Evolutionary conservation across 2,329 filamentous ascomycete genomes (phyloP), one percentile per base, ranked within the genome.

Genomic region (Mycocentrospora acerina): DNA sequence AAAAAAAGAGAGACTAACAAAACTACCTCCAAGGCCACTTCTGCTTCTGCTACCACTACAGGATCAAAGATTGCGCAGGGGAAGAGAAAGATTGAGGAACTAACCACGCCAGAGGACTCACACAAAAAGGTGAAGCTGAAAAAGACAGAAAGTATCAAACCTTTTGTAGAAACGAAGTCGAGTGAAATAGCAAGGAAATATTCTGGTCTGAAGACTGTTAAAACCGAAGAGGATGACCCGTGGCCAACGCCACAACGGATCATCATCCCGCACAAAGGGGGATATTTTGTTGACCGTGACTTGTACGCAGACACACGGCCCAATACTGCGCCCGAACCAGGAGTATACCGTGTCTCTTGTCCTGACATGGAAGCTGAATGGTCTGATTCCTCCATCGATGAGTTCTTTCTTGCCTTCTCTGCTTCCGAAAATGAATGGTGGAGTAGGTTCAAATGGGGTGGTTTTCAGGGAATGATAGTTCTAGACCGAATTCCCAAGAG

Each of bases 341-440:
- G 32, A 11, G 24, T 24, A 17, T 34, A 34, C 13, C 32, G 32
- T 8, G 12, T 34, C 3, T 34, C 32, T 7, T 34, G 24, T 15
- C 32, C 32, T n/a, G 32, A 34, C 8, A 25, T 17, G 3, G 32
- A 34, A n/a, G 3, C 2, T 1, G 13, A 34, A 13, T 34, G 32
- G 32, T 6, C 26, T 7, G 15, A 27, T 13, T 7, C 17, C 3
- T 28, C 32, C 11, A 35, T 28, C 15, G 14, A 28, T 13, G 24
- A 27, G 9, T 35, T 35, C 24, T 28, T 18, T 14, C 32, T 35
- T 10, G 24, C 32, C 15, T 35, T 35, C 32, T 35, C 32, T 11
- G 32, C 32, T 5, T 27, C 32, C n/a, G 32, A 35, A n/a, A 17
- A 35, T 4, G 32, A 35, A 13, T 35, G 32, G 24, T 35, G 32